Percentiles rank a stretch among this genome's conserved stretches.
phyloP scores from a whole-genome alignment of 306 rosid genomes.

The Astragalus glycyphyllos region DNA sequence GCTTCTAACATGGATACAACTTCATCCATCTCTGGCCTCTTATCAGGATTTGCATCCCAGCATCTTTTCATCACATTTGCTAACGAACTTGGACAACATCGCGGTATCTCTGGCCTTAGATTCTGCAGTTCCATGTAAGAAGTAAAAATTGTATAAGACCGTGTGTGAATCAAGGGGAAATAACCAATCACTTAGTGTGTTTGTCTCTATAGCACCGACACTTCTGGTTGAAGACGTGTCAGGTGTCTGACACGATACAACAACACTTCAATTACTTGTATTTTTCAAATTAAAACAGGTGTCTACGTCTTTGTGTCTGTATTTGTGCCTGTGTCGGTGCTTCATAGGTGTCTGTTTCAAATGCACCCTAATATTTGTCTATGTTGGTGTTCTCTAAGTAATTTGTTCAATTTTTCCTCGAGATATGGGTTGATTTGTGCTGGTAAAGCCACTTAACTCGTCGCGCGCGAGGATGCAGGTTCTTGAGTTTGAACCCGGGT shows the following conservation, averaged over 20 bases:
- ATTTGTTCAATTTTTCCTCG: not conserved
- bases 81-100: conserved; percentile 97
- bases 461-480: too few relatives aligned
- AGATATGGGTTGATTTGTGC: conserved; percentile 9
- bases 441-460: conserved; percentile 8
- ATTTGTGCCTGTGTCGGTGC: too few relatives aligned
- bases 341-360: not conserved
- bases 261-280: too few relatives aligned
- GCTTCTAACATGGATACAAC: conserved; percentile 91
- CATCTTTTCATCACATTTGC: conserved; percentile 99
- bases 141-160: not conserved
- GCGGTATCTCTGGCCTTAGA: conserved; percentile 95
- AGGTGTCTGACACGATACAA: too few relatives aligned
- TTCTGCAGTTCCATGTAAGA: conserved; percentile 64
- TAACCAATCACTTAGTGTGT: too few relatives aligned
- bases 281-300: too few relatives aligned
- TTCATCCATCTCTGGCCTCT: conserved; percentile 97
- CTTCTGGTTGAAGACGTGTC: too few relatives aligned
- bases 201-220: too few relatives aligned
- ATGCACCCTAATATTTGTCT: not conserved
- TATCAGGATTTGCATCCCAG: conserved; percentile 98
- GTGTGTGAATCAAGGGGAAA: not conserved
- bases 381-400: not conserved
- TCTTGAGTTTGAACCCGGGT: too few relatives aligned
- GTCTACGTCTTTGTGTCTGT: too few relatives aligned